Evolutionary conservation across 1,284 basidiomycete species (phyloP).

Genomic region (Trichosporon asahii): DNA sequence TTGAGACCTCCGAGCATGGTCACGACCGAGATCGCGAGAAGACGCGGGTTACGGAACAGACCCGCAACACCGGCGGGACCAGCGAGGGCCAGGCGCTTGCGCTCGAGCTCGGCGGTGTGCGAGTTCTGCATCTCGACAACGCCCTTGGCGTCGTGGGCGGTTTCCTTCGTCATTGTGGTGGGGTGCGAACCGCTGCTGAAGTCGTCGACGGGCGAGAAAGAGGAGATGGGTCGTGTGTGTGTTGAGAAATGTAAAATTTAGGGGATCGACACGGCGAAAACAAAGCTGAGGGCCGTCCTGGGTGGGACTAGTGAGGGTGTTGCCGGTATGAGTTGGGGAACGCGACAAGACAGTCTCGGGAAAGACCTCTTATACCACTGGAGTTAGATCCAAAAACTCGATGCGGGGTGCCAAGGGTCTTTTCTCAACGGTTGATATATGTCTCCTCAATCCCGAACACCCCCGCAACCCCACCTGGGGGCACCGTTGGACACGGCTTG

Average conservation of each 20-base stretch:
- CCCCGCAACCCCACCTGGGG: conserved; percentile 9
- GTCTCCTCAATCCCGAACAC: conserved; percentile 9
- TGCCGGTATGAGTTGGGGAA: background rate
- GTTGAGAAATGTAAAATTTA: background rate
- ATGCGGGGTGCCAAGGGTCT: background rate
- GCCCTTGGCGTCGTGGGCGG: background rate
- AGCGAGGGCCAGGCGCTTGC: conserved; percentile 16
- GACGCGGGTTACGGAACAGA: conserved; percentile 22
- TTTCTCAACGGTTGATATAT: conserved; percentile 2
- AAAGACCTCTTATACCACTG: background rate
- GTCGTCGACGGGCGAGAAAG: background rate
- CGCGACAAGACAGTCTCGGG: background rate
- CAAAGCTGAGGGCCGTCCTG: background rate
- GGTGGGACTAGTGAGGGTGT: background rate
- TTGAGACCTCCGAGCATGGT: conserved; percentile 26
- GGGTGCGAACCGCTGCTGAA: background rate
- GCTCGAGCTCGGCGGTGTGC: conserved; percentile 14
- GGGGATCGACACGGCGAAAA: background rate
- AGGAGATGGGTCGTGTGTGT: background rate
- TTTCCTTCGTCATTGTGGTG: background rate
- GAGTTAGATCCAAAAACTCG: conserved; percentile 2
- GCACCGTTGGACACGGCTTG: conserved; percentile 6
- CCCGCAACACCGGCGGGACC: conserved; percentile 25
- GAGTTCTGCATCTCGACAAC: background rate
- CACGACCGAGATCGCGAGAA: conserved; percentile 24